Base-by-base conservation (phyloP, 139 green algal genomes). In the Raphidocelis subcapitata region DNA sequence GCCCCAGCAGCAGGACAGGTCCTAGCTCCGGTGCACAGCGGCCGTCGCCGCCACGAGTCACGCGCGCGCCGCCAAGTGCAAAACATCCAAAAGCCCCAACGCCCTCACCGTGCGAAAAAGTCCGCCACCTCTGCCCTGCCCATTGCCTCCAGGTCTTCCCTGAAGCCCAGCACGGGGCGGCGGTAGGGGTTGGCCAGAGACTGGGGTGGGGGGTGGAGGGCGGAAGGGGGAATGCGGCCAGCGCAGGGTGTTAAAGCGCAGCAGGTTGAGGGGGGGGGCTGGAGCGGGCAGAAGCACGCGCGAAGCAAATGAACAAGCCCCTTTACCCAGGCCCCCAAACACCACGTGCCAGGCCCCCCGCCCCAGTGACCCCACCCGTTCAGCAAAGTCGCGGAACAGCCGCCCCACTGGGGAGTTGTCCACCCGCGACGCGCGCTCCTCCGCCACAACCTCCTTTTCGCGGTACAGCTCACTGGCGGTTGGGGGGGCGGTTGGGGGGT, bases 371-470 rank as follows among this genome's bases (percentile, higher is more conserved):
- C 66, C 14, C 41, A 74, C 67, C 67, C 65, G 21, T 15, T 63
- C 12, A 1, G 60, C 41, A 49, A 54, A 76, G 28, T 61, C 59
- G 8, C 46, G 29, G 3, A 60, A 69, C 44, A 76, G 60, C 28
- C 21, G 20, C 24, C 69, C 69, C 24, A 76, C 49, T 26, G 69
- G 90, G 2, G 79, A 69, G 71, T 89, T 89, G 55, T 97, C 93
- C n/a, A 96, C 82, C 0, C 92, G 69, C 77, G 93, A 33, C n/a
- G 86, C 76, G 31, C 92, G 74, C 82, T 96, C 91, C 86, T 97
- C 92, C 15, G 69, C 62, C 41, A 97, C 84, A 37, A 97, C 93
- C 37, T 77, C 59, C 81, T 97, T 98, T 77, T 98, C 93, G 26
- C 21, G 77, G 82, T 97, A 97, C 46, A 96, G 83, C 71, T 85